Base-by-base conservation (phyloP, 108 stramenopile genomes). In the Aurantiochytrium sp. region DNA sequence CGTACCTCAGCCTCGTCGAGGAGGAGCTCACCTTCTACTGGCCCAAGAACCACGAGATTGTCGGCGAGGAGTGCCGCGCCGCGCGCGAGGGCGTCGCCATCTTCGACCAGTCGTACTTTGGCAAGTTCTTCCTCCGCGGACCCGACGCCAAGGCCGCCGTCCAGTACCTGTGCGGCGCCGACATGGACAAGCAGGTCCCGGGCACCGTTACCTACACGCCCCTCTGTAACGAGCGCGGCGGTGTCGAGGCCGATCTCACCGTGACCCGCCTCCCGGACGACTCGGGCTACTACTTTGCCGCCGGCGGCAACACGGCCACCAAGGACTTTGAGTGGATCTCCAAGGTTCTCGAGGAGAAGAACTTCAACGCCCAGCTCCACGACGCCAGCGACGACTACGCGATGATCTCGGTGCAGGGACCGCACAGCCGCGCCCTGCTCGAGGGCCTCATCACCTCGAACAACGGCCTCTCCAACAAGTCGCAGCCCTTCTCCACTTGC, bases 201-300 rank as follows among this genome's bases (percentile, higher is more conserved):
- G 89, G 86, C 19, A 86, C 37, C 45, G 85, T 91, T 19, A 89
- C 89, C 41, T 91, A 91, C 86, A 89, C 88, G 3, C 87, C 85
- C 3, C 55, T 89, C 42, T 87, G 85, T 31, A 91, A 91, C 55
- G 31, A 42, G 37, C 19, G 39, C 21, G 90, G 90, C 6, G 55
- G 89, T 22, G 37, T 85, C 30, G 91, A 91, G 87, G 91, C 91
- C 1, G 91, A 91, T 81, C 31, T 91, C 30, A 91, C 91, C 24
- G 89, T 91, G 24, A 55, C 65, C 22, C 50, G 55, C 55, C n/a
- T 89, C 22, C 55, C 59, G 15, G 73, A 48, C 32, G 85, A 39
- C 21, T 87, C 89, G 22, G 55, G 89, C 32, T 91, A 89, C 59
- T 87, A 87, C 69, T 87, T 91, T 48, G 52, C 73, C 2, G 85